These are phyloP conservation scores for Vitrella brassicaformis DNA, from an alignment of 73 alveolate genomes.

Conservation along the genomic window DNA sequence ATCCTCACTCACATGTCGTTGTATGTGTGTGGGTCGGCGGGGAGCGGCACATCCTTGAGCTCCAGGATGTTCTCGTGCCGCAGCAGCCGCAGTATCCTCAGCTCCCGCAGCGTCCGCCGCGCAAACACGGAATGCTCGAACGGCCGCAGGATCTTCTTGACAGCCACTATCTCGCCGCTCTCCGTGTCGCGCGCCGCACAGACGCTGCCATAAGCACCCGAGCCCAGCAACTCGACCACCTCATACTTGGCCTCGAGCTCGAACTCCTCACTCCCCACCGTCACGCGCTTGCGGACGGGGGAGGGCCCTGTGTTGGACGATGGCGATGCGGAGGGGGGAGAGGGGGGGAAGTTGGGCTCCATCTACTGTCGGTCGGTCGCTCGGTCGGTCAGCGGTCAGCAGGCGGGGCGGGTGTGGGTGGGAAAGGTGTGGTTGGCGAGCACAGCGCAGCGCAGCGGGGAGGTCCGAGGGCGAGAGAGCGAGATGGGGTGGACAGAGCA, in stretches of 20 bases:
- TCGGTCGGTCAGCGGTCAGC: too few species aligned
- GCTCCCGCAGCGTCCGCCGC: conserved; percentile 44
- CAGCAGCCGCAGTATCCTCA: conserved; percentile 33
- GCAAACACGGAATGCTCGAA: conserved; percentile 44
- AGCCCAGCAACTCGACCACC: conserved; percentile 56
- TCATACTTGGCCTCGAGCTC: conserved; percentile 19
- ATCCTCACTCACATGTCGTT: conserved; percentile 27
- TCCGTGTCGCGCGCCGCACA: conserved; percentile 51
- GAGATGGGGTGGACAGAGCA: too few species aligned
- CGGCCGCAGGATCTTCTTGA: conserved; percentile 45
- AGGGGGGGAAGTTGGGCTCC: too few species aligned
- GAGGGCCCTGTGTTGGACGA: too few species aligned
- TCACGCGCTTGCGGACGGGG: too few species aligned
- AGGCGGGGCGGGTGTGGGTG: too few species aligned
- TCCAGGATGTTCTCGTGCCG: conserved; percentile 31
- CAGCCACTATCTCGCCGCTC: conserved; percentile 41
- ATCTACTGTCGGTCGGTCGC: too few species aligned
- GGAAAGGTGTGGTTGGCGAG: too few species aligned
- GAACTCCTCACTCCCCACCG: too few species aligned
- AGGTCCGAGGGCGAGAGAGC: too few species aligned
- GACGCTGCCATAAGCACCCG: conserved; percentile 65
- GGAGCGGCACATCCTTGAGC: conserved; percentile 16
- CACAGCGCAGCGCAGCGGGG: too few species aligned
- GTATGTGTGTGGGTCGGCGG: conserved; percentile 4
- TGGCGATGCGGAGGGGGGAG: too few species aligned